Evolutionary conservation across 2,329 filamentous ascomycete species (phyloP), one percentile per base, ranked within the genome.

Genomic region (Raffaelea albimanens): DNA sequence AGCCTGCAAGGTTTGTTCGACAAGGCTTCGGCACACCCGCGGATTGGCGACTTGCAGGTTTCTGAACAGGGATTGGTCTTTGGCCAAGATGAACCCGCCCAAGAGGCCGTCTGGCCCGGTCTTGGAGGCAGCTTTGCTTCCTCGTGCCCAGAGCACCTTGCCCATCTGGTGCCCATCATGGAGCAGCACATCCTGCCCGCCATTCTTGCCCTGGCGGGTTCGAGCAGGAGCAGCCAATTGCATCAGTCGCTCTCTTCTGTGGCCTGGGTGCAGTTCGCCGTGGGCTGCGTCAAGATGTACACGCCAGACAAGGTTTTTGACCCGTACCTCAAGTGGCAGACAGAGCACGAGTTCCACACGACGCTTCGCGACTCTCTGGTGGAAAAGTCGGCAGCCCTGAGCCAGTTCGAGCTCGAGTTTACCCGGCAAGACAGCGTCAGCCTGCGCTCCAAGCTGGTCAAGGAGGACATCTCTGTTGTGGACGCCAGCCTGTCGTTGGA

Each of bases 261-360:
- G 20, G 83, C 85, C 5, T 93, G 90, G 80, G 73, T 89, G 23
- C 73, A 84, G 44, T 81, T 95, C 51, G 83, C 87, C 2, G 65
- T 90, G 19, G 82, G 83, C 16, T 78, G 83, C 36, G 71, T 97
- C 43, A 77, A 78, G 52, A 72, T 96, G 2, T 96, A 91, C 59
- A 81, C 97, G 2, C 90, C 94, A 0, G 84, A 95, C 62, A 82
- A 83, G 55, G 76, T 85, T 3, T 93, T 91, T 57, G 93, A 98
- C 62, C 93, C 93, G 1, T 77, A 82, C 50, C 69, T 82, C 49
- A 71, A 76, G 45, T 76, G 78, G 5, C 70, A 76, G 45, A 75
- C 95, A 18, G 82, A 88, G 56, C 76, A 79, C 19, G 68, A 73
- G 40, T 77, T 75, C 46, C 71, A 75, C 46, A 61, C 70, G 40